Conservation (phyloP, 768 basidiomycete genomes). For the Suillus sp. region DNA sequence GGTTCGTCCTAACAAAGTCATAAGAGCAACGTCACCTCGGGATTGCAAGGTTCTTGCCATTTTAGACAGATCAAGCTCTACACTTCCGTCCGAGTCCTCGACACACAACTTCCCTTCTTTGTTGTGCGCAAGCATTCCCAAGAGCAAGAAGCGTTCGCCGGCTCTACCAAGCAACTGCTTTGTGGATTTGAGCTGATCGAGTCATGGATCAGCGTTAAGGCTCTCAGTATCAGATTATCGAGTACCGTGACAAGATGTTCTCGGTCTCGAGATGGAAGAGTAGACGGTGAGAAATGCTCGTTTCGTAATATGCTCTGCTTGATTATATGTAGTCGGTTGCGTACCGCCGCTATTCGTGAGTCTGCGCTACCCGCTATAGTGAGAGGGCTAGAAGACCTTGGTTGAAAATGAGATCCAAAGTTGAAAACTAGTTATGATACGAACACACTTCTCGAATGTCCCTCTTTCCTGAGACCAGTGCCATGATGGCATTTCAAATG, state of each 20-base stretch:
- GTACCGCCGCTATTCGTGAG: conserved; percentile 73
- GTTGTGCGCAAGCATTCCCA: conserved; percentile 89
- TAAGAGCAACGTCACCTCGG: conserved; percentile 9
- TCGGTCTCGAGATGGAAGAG: conserved; percentile 85
- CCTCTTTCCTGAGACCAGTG: conserved; percentile 85
- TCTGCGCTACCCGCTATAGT: conserved; percentile 85
- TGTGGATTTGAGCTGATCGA: conserved; percentile 81
- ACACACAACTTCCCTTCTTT: conserved; percentile 90
- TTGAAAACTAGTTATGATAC: conserved; percentile 1
- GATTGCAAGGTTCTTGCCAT: conserved; percentile 52
- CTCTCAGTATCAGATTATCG: conserved; percentile 6
- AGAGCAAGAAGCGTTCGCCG: conserved; percentile 86
- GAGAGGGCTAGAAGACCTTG: conserved; percentile 53
- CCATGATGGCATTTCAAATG: conserved; percentile 96
- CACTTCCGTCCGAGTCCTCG: conserved; percentile 91
- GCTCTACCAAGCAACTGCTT: conserved; percentile 93
- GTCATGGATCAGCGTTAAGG: conserved; percentile 8
- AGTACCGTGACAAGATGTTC: conserved; percentile 83
- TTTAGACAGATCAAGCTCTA: conserved; percentile 85
- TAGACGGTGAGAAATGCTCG: conserved; percentile 97
- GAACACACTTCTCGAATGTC: conserved; percentile 81
- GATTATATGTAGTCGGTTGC: conserved; percentile 88
- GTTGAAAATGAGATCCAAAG: conserved; percentile 18
- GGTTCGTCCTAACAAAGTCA: conserved; percentile 66
- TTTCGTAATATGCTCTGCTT: conserved; percentile 92